Evolutionary conservation across 352 stramenopile genomes (phyloP).

Genomic region (Phytophthora idaei): DNA sequence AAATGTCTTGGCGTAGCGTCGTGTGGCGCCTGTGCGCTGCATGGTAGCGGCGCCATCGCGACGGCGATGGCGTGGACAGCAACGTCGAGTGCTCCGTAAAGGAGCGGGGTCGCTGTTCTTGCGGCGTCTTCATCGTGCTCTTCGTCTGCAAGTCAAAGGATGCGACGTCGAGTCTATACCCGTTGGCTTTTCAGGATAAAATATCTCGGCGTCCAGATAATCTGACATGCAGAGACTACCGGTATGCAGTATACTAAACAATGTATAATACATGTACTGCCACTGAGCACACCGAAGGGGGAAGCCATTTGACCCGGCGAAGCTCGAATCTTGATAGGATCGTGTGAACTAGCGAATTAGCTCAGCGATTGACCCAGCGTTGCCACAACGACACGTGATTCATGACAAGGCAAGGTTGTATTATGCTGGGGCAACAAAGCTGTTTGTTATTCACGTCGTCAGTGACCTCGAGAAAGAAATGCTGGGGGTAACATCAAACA

Average conservation of each 20-base stretch:
- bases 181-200: conserved; percentile 2
- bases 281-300: no score
- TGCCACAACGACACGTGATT: no score
- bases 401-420: background rate
- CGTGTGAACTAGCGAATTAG: background rate
- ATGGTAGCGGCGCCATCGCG: conserved; percentile 20
- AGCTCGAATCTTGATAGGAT: background rate
- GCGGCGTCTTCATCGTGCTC: conserved; percentile 20
- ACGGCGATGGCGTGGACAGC: conserved; percentile 27
- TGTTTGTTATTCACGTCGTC: no score
- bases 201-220: conserved; percentile 2
- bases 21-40: conserved; percentile 5
- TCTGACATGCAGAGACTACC: background rate
- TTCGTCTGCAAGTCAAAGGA: conserved; percentile 12
- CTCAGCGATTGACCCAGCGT: background rate
- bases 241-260: background rate
- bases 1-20: conserved; percentile 53
- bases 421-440: background rate
- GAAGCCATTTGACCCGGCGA: no score
- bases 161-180: conserved; percentile 9
- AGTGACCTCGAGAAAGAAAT: no score
- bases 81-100: conserved; percentile 40
- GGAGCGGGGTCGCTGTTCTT: conserved; percentile 25
- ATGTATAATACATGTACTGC: no score
- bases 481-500: no score